phyloP scores from a whole-genome alignment of 2,329 filamentous ascomycete genomes.

The Hypoxylon rubiginosum region DNA sequence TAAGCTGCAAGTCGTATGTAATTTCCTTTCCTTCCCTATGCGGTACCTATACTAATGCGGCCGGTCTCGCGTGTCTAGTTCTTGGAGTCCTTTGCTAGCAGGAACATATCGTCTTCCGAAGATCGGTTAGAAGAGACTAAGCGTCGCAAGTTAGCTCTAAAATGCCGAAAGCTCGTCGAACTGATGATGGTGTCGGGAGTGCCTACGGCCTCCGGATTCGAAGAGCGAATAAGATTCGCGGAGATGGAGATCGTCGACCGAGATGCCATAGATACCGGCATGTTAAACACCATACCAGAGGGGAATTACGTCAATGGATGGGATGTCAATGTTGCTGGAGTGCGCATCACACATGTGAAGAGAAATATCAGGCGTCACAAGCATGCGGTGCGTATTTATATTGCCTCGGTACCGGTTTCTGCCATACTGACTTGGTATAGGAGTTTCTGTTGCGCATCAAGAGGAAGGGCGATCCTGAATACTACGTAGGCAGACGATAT shows the following conservation, averaged over 20 bases:
- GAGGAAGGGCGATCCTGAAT: conserved; percentile 78
- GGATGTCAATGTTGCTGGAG: conserved; percentile 95
- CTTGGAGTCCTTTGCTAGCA: conserved; percentile 95
- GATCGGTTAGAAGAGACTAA: conserved; percentile 97
- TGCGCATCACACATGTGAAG: conserved; percentile 84
- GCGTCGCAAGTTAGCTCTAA: conserved; percentile 88
- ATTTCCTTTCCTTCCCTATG: not conserved
- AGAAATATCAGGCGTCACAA: conserved; percentile 90
- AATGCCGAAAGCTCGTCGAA: conserved; percentile 95
- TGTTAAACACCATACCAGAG: conserved; percentile 88
- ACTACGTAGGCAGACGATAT: conserved; percentile 87
- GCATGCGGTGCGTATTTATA: conserved; percentile 68
- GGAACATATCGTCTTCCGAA: conserved; percentile 96
- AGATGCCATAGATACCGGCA: conserved; percentile 89
- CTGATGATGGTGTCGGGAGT: conserved; percentile 99
- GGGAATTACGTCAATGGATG: conserved; percentile 94
- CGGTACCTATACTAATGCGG: conserved; percentile 15
- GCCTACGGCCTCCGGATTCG: conserved; percentile 94
- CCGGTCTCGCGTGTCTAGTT: conserved; percentile 70
- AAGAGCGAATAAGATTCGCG: conserved; percentile 95
- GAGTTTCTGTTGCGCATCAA: conserved; percentile 93
- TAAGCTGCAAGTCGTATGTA: conserved; percentile 89
- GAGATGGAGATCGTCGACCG: conserved; percentile 97
- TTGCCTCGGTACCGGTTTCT: too few species aligned
- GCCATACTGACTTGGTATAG: too few species aligned